Evolutionary conservation across 352 stramenopile species (phyloP), one percentile per base, ranked within the genome.

Genomic region (Globisporangium nodosum): DNA sequence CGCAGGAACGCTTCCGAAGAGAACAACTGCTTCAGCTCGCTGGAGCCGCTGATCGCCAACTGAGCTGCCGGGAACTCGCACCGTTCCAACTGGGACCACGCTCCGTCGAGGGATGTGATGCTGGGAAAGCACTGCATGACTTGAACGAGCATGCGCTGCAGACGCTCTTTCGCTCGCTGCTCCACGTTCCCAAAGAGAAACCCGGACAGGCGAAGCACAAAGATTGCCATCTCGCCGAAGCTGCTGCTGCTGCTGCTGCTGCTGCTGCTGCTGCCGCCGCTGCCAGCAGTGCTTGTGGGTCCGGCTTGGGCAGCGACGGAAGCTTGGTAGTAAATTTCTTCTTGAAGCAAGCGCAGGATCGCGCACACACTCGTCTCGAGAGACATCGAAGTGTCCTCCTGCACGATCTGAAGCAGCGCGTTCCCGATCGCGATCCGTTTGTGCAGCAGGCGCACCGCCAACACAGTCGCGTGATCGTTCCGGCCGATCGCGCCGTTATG

Each of bases 361-460:
- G 60, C 52, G 45, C 73, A 85, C 27, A 78, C 56, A 54, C 74
- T 80, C 1, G 51, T 58, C 50, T 81, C 72, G 5, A 80, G 8
- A 18, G 66, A 54, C 5, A 65, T 63, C 15, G 49, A 46, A 24
- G 69, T 52, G 5, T 50, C 64, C 5, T 63, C 52, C 6, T 65
- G 52, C 45, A 78, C 27, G 31, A 84, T 48, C 13, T 52, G 63
- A 3, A 54, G 49, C 21, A 87, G 51, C 20, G 69, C 65, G 60
- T 88, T 88, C 20, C 69, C 61, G 43, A 86, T 55, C 39, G 72
- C 73, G 50, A 88, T 49, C 0, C 68, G 71, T 57, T 86, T 79
- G 68, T 85, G 81, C 11, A 85, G 76, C 45, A 68, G 65, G 0
- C 77, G 69, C 56, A 82, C 24, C 7, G 58, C 35, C 11, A 66